Evolutionary conservation across 164 flowering plant species (phyloP), one percentile per base, ranked within the genome.

Genomic region (Stephania cephalantha): DNA sequence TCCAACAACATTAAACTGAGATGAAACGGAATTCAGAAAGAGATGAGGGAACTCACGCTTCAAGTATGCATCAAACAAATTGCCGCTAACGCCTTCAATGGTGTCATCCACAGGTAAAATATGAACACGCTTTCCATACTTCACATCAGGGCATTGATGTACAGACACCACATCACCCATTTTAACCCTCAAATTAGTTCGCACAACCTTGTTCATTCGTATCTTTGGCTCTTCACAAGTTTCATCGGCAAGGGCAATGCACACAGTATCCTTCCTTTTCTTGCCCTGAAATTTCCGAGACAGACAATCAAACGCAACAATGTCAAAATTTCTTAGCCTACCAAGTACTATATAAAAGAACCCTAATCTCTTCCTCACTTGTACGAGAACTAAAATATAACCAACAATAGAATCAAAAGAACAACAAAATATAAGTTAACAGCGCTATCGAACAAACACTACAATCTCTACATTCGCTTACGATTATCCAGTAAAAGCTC

Each of bases 201-300:
- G 80, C n/a, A 93, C 94, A 72, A 91, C 96, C 80, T 91, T 91
- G 79, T 93, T 93, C 91, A 93, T 93, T 73, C 96, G 82, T 61
- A 93, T 91, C 83, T 93, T 93, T 15, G 94, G 94, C 73, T 91
- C 93, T 31, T 93, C 97, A 76, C 96, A 93, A 20, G 93, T 83
- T 5, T 91, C 97, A 81, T 93, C 96, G 75, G 97, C 94, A 79
- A 91, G 91, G 12, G 94, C 95, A 86, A 92, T 88, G 86, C 92
- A 90, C 63, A 92, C 82, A 9, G 95, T 92, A 72, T 92, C 97
- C 78, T 76, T 88, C 80, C 94, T 83, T 76, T 90, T 92, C 92
- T 92, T 92, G 9, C 92, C 95, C 97, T 92, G 53, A 72, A 61
- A 29, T 71, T 10, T 46, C 71, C 64, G 72, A 72, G 58, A 2